Conservation (phyloP, 805 yeast species). For the Wickerhamia fluorescens region DNA sequence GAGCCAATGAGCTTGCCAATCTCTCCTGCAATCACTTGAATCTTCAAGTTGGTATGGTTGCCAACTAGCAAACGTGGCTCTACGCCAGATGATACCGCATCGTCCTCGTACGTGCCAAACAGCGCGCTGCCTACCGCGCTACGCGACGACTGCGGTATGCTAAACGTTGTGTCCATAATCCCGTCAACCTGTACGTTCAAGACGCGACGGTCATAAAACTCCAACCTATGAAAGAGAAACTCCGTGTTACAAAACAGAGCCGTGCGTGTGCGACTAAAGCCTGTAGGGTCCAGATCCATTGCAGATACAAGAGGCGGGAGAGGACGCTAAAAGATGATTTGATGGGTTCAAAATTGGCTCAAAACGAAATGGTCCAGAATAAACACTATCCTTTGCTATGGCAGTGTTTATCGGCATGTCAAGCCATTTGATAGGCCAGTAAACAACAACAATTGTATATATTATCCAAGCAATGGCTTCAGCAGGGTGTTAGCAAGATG, state of each 20-base stretch:
- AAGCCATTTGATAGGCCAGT: too few relatives aligned
- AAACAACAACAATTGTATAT: too few relatives aligned
- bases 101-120: slow-evolving; percentile 6
- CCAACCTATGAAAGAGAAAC: slow-evolving; percentile 18
- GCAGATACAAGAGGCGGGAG: too few relatives aligned
- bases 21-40: slow-evolving; percentile 43
- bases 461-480: too few relatives aligned
- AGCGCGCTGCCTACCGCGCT: slow-evolving; percentile 9
- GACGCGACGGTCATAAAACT: slow-evolving; percentile 32
- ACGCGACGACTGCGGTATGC: slow-evolving; percentile 16
- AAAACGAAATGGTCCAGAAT: too few relatives aligned
- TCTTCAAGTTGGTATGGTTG: slow-evolving; percentile 38
- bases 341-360: too few relatives aligned
- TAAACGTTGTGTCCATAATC: slow-evolving; percentile 44
- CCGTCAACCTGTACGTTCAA: slow-evolving; percentile 37
- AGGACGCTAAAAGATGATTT: too few relatives aligned
- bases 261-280: slow-evolving; percentile 6
- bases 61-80: slow-evolving; percentile 45
- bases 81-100: slow-evolving; percentile 19
- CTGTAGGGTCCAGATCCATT: too few relatives aligned
- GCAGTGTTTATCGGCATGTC: too few relatives aligned
- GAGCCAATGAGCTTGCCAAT: slow-evolving; percentile 36
- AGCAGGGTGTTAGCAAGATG: too few relatives aligned
- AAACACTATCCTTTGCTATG: too few relatives aligned
- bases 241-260: slow-evolving; percentile 4